These are phyloP conservation scores for Linderniella brevidens DNA, from an alignment of 257 asterid species.

Conservation along the genomic window DNA sequence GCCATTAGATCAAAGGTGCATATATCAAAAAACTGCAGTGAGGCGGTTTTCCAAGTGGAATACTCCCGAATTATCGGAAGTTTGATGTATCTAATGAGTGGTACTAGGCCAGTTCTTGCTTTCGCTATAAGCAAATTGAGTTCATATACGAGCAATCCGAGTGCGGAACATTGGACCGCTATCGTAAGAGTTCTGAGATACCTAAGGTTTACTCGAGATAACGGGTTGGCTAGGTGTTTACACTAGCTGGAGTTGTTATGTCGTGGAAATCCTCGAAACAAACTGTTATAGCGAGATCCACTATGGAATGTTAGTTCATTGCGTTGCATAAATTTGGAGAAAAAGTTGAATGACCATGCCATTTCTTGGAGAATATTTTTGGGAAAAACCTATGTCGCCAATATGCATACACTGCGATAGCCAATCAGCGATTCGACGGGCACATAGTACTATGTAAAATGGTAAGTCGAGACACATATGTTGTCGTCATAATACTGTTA, in stretches of 20 bases:
- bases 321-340: neutral
- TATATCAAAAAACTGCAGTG: too few relatives aligned
- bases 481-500: too few relatives aligned
- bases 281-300: too few relatives aligned
- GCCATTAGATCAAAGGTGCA: too few relatives aligned
- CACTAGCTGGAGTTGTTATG: too few relatives aligned
- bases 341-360: neutral
- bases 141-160: neutral
- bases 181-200: slow-evolving; percentile 1
- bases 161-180: neutral
- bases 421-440: too few relatives aligned
- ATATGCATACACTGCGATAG: too few relatives aligned
- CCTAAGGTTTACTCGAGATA: neutral
- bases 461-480: too few relatives aligned
- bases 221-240: neutral
- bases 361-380: neutral
- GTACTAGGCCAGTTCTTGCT: neutral
- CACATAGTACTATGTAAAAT: too few relatives aligned
- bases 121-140: neutral
- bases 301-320: neutral
- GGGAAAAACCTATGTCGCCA: neutral
- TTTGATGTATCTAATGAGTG: neutral
- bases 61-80: neutral
- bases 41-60: neutral
- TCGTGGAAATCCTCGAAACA: too few relatives aligned